Evolutionary conservation across 1,139 yeast genomes (phyloP).

Genomic region (Hansenula sp.): DNA sequence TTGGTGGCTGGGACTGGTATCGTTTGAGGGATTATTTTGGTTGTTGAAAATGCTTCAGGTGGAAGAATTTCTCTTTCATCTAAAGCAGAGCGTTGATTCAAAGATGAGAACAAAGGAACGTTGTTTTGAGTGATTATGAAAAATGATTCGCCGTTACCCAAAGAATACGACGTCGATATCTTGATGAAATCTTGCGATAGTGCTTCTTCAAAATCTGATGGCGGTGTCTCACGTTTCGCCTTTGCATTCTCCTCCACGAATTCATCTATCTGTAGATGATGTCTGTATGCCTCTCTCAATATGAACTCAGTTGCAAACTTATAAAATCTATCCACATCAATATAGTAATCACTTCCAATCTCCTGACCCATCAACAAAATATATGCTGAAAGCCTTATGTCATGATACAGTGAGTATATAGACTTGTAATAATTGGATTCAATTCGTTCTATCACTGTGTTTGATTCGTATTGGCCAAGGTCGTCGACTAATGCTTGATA

Average conservation of each 20-base stretch:
- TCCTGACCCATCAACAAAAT: constrained; percentile 42
- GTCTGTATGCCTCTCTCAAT: constrained; percentile 62
- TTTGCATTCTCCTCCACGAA: constrained; percentile 13
- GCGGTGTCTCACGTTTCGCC: constrained; percentile 10
- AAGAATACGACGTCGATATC: constrained; percentile 55
- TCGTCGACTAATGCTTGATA: constrained; percentile 6
- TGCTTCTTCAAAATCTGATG: constrained; percentile 22
- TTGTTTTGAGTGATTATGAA: constrained; percentile 42
- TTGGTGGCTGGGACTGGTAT: constrained; percentile 31
- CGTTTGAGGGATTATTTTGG: constrained; percentile 55
- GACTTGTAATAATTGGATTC: constrained; percentile 34
- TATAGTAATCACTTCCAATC: constrained; percentile 56
- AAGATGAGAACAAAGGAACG: constrained; percentile 64
- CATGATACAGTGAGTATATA: constrained; percentile 63
- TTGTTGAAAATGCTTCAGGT: constrained; percentile 52
- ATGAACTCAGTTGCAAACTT: constrained; percentile 66
- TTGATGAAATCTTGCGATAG: constrained; percentile 58
- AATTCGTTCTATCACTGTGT: constrained; percentile 30
- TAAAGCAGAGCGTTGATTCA: constrained; percentile 56
- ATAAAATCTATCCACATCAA: constrained; percentile 61
- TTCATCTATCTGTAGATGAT: constrained; percentile 30
- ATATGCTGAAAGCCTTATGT: constrained; percentile 61
- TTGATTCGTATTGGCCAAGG: constrained; percentile 15
- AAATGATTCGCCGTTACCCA: constrained; percentile 63
- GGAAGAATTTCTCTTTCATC: constrained; percentile 62